Base-by-base conservation (phyloP, 2,329 filamentous ascomycete genomes). In the Pezicula radicicola region DNA sequence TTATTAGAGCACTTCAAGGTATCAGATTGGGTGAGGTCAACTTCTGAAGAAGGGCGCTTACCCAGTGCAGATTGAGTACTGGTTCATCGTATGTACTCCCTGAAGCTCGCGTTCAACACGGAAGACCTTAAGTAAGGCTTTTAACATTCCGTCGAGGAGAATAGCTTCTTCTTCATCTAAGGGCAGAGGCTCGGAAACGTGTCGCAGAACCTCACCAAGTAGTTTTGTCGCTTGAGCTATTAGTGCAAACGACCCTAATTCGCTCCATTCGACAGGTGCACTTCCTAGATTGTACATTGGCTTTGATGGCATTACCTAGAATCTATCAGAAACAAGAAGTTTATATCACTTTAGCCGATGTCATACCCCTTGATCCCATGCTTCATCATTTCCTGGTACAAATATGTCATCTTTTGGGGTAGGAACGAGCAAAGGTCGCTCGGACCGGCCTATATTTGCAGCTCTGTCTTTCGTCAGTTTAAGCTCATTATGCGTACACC, bases 241-340 rank as follows among this genome's bases (percentile, higher is more conserved):
- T 51, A 76, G 71, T 2, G 75, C 75, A 66, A 77, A 81, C 40
- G 76, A 67, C n/a, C 74, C 71, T 46, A 75, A 59, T 8, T 53
- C 46, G 4, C 19, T 9, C 21, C 46, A 39, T 40, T 46, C 12
- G 10, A 46, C 37, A 9, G 46, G 46, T 40, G 45, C 2, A 46
- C 21, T 16, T 50, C 41, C 15, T 37, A 42, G 7, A 46, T 43
- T 6, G n/a, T 51, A 8, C 30, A 42, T 47, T 49, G 35, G 18
- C n/a, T 9, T 46, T 15, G 49, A 13, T 7, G 48, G 46, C 45
- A 54, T 56, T 3, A 48, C 25, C 51, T 53, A 28, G 13, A 9
- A 39, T 16, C 8, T 18, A 37, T 49, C 4, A 18, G 43, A 28
- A 25, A 25, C 25, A 25, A 41, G 6, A 39, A 8, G 10, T 15